Evolutionary conservation across 129 eudicot genomes (phyloP).

Genomic region (Mikania micrantha): DNA sequence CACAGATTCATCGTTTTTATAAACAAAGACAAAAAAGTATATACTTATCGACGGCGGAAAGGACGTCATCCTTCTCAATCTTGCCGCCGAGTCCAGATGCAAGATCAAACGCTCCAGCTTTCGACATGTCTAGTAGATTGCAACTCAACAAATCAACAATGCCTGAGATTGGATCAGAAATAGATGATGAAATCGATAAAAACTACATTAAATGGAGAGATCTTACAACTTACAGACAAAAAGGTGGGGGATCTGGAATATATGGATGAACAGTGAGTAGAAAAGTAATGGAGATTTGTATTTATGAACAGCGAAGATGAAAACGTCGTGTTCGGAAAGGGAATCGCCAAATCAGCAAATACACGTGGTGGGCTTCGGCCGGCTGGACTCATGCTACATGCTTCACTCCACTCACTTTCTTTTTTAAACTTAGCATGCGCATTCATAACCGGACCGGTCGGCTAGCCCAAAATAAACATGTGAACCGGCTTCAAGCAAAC

Average conservation of each 20-base stretch:
- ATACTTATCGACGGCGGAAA: constrained; percentile 81
- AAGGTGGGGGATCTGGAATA: constrained; percentile 23
- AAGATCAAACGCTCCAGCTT: constrained; percentile 76
- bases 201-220: background rate
- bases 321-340: constrained; percentile 12
- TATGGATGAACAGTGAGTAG: background rate
- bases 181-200: background rate
- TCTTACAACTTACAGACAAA: constrained; percentile 13
- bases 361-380: constrained; percentile 31
- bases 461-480: too few relatives aligned
- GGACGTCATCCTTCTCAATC: constrained; percentile 68
- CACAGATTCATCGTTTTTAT: background rate
- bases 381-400: constrained; percentile 14
- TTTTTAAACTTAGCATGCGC: too few relatives aligned
- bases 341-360: constrained; percentile 30
- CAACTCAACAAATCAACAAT: background rate
- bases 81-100: constrained; percentile 83
- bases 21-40: background rate
- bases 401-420: constrained; percentile 5
- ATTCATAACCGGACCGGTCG: too few relatives aligned
- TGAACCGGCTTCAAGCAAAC: too few relatives aligned
- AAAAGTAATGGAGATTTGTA: background rate
- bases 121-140: constrained; percentile 49
- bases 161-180: constrained; percentile 4
- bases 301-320: constrained; percentile 7